Evolutionary conservation across 768 basidiomycete genomes (phyloP).

Genomic region (Thelephora ganbajun): DNA sequence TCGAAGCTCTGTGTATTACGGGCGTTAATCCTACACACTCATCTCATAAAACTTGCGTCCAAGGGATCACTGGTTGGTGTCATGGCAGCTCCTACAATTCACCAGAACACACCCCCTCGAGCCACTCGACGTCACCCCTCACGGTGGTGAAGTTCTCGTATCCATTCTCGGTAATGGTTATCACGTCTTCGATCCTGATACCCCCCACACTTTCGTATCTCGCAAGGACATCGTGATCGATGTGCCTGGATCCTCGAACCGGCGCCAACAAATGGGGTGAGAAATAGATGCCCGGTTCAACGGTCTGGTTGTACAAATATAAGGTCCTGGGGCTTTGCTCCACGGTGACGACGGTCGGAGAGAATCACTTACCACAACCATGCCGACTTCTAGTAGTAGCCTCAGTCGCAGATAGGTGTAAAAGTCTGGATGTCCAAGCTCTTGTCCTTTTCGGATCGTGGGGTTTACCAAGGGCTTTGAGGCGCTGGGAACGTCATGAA

Average conservation of each 20-base stretch:
- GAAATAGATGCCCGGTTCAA: slow-evolving; percentile 87
- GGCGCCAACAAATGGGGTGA: slow-evolving; percentile 62
- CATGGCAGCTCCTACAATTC: slow-evolving; percentile 14
- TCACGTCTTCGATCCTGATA: slow-evolving; percentile 87
- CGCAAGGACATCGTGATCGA: slow-evolving; percentile 56
- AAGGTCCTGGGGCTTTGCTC: not conserved
- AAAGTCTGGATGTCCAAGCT: slow-evolving; percentile 39
- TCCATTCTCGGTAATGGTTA: slow-evolving; percentile 61
- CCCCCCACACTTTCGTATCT: slow-evolving; percentile 78
- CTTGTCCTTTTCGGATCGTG: slow-evolving; percentile 25
- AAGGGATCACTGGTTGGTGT: too few species aligned
- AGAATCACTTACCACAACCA: slow-evolving; percentile 64
- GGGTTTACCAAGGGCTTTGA: slow-evolving; percentile 53
- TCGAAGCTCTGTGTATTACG: slow-evolving; percentile 8
- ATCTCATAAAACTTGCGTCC: not conserved
- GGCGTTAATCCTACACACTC: not conserved
- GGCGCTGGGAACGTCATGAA: slow-evolving; percentile 83
- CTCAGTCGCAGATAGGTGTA: slow-evolving; percentile 74
- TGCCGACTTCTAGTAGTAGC: slow-evolving; percentile 54
- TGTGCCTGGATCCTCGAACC: slow-evolving; percentile 44
- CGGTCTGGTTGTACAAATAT: slow-evolving; percentile 37
- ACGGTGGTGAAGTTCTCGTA: slow-evolving; percentile 81
- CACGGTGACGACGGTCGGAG: not conserved
- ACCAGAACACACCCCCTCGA: slow-evolving; percentile 76
- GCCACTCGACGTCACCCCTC: slow-evolving; percentile 65